A percentile compares a stretch with the other conserved stretches of the same genome.
These are phyloP conservation scores for Castanospermum australe DNA, from an alignment of 306 rosid species.

Conservation along the genomic window DNA sequence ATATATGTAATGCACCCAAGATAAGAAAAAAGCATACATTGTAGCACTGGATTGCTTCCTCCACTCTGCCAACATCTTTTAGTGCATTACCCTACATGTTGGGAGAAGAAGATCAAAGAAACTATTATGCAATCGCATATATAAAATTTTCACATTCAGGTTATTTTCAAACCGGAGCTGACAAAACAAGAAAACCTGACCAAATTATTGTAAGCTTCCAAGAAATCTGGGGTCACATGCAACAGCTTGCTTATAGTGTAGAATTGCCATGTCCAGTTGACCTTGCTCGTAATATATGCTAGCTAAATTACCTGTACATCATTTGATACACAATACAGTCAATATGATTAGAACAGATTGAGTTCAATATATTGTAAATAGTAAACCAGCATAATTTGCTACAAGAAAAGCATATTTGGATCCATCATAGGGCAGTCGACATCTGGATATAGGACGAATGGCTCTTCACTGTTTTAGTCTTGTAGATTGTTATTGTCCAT, in stretches of 20 bases:
- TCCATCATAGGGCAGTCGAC: not conserved
- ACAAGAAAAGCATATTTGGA: not conserved
- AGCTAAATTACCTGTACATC: slow-evolving; percentile 83
- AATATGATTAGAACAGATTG: not conserved
- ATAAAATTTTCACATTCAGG: not conserved
- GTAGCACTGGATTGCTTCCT: slow-evolving; percentile 94
- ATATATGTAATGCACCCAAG: not conserved
- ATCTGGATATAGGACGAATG: too few relatives aligned
- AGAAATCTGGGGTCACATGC: slow-evolving; percentile 84
- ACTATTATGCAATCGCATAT: not conserved
- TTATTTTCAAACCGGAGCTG: not conserved
- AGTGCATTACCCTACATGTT: slow-evolving; percentile 83
- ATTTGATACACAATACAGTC: not conserved
- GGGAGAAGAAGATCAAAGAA: not conserved
- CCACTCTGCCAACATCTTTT: slow-evolving; percentile 90
- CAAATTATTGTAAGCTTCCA: slow-evolving; percentile 98
- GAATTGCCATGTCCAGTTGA: slow-evolving; percentile 88
- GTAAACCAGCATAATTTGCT: not conserved
- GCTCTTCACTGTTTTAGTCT: not conserved
- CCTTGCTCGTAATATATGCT: slow-evolving; percentile 92
- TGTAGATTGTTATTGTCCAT: not conserved
- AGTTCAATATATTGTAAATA: not conserved
- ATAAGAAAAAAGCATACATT: slow-evolving; percentile 57
- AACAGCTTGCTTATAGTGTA: slow-evolving; percentile 95
- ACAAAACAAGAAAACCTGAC: slow-evolving; percentile 47